phyloP scores from a whole-genome alignment of 2,329 filamentous ascomycete genomes.

The Dothideomycetes sp. region DNA sequence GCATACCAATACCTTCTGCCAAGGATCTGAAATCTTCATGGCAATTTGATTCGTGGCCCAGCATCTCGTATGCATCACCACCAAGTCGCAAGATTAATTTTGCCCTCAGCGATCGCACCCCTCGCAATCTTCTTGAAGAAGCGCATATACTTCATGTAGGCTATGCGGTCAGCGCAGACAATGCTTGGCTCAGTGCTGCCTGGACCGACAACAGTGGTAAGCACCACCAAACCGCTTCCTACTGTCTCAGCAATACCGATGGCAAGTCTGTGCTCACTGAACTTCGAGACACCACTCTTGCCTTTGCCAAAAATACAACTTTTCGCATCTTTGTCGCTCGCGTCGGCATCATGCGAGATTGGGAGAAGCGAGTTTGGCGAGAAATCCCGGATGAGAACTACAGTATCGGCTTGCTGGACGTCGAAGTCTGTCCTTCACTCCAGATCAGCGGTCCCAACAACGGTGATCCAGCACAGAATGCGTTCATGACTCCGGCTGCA shows the following conservation, averaged over 20 bases:
- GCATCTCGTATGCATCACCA: constrained; percentile 62
- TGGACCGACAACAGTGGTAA: constrained; percentile 74
- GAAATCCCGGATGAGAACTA: constrained; percentile 20
- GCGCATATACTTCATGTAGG: constrained; percentile 73
- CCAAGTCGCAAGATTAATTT: constrained; percentile 67
- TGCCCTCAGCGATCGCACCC: constrained; percentile 57
- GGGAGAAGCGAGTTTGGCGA: constrained; percentile 12
- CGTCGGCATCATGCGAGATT: constrained; percentile 37
- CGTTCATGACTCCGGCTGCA: constrained; percentile 52
- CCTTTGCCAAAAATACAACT: constrained; percentile 60
- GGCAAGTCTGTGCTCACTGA: constrained; percentile 8
- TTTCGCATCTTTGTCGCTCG: constrained; percentile 72
- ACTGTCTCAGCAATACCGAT: constrained; percentile 52
- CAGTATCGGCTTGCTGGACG: constrained; percentile 23
- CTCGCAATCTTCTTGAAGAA: constrained; percentile 64
- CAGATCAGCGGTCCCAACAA: constrained; percentile 43
- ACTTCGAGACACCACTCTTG: constrained; percentile 68
- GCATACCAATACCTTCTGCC: constrained; percentile 46
- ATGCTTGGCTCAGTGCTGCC: constrained; percentile 67
- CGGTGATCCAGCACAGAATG: constrained; percentile 24
- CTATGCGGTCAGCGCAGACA: constrained; percentile 66
- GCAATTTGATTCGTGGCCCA: constrained; percentile 51
- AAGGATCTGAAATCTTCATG: constrained; percentile 27
- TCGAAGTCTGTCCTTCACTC: constrained; percentile 28
- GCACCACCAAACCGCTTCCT: constrained; percentile 63